phyloP scores from a whole-genome alignment of 1,139 yeast genomes.

The Pichia sp. region DNA sequence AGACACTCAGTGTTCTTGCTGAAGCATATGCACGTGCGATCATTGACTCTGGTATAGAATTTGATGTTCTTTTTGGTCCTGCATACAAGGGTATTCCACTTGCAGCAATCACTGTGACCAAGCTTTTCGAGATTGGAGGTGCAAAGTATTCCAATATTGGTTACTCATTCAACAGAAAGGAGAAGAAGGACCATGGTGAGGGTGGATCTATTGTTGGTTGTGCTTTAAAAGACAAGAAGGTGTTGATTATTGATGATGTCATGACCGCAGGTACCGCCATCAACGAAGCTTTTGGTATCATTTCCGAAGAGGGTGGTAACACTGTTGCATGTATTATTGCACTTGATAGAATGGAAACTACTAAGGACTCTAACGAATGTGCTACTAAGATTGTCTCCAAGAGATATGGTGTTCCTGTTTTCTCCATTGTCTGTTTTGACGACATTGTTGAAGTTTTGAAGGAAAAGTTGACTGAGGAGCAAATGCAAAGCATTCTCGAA shows the following conservation, averaged over 20 bases:
- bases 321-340: conserved; percentile 87
- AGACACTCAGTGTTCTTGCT: conserved; percentile 69
- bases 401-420: conserved; percentile 72
- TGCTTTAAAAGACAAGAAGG: conserved; percentile 57
- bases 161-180: conserved; percentile 79
- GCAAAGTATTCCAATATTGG: conserved; percentile 57
- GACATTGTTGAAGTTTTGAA: conserved; percentile 64
- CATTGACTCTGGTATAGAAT: conserved; percentile 69
- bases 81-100: conserved; percentile 97
- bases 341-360: conserved; percentile 89
- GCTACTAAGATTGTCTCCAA: conserved; percentile 78
- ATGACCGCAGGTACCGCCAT: conserved; percentile 99
- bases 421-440: conserved; percentile 68
- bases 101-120: conserved; percentile 88
- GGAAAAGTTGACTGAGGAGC: conserved; percentile 44
- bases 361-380: conserved; percentile 54
- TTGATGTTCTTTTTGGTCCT: conserved; percentile 92
- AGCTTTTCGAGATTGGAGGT: conserved; percentile 87
- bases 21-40: conserved; percentile 86
- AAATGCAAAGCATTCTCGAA: conserved; percentile 47
- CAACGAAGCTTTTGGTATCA: conserved; percentile 84
- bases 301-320: conserved; percentile 59
- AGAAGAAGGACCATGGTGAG: conserved; percentile 97
- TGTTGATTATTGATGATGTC: conserved; percentile 89
- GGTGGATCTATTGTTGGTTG: conserved; percentile 95